These are phyloP conservation scores for Fusarium penzigii DNA, from an alignment of 2,329 filamentous ascomycete species.

Conservation along the genomic window DNA sequence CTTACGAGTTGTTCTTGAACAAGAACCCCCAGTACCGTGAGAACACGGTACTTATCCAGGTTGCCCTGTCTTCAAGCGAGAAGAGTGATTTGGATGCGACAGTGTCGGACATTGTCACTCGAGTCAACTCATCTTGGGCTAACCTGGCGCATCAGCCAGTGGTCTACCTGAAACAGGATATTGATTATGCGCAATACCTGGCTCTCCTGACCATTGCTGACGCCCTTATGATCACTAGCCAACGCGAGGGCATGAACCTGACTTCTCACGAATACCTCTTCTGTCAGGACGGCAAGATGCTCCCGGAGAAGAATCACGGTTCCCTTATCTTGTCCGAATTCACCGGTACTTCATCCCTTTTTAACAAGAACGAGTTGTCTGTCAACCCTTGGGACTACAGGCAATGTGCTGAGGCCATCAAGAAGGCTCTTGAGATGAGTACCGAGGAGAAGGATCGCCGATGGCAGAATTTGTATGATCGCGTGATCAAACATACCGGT, in stretches of 20 bases:
- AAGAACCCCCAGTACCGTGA: constrained; percentile 89
- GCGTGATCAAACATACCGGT: constrained; percentile 80
- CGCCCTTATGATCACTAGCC: constrained; percentile 88
- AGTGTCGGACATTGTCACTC: constrained; percentile 89
- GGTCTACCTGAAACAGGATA: constrained; percentile 93
- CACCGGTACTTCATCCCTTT: constrained; percentile 86
- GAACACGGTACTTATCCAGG: constrained; percentile 88
- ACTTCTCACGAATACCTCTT: constrained; percentile 93
- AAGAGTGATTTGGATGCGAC: constrained; percentile 84
- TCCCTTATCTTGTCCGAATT: constrained; percentile 94
- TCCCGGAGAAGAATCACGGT: constrained; percentile 74
- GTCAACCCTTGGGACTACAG: constrained; percentile 97
- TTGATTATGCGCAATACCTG: constrained; percentile 90
- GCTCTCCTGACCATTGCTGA: constrained; percentile 88
- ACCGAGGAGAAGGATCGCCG: constrained; percentile 71
- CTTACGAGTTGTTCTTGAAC: constrained; percentile 92
- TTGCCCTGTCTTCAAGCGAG: constrained; percentile 87
- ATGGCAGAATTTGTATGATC: constrained; percentile 72
- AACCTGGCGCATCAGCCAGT: constrained; percentile 90
- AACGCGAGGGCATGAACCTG: constrained; percentile 96
- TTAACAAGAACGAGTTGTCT: constrained; percentile 75
- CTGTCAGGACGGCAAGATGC: constrained; percentile 80
- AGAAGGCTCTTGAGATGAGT: constrained; percentile 77
- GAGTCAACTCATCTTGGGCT: constrained; percentile 89
- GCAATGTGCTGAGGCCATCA: constrained; percentile 83